Base-by-base conservation (phyloP, 1,284 basidiomycete species). In the Pulveroboletus sp. region DNA sequence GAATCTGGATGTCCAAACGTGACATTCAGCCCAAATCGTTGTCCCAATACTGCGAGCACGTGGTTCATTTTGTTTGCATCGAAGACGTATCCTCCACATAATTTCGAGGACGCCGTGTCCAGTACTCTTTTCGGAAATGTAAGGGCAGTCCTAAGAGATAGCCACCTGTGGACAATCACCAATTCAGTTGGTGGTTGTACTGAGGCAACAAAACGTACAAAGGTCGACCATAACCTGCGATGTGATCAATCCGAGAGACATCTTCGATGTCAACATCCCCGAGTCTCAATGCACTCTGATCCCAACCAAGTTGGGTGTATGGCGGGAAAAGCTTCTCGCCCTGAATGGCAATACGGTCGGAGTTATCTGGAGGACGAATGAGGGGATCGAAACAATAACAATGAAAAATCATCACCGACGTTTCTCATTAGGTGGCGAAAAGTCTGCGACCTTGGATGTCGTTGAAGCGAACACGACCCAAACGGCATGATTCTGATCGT, bases 391-490 rank as follows among this genome's bases (percentile, higher is more conserved):
- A 28, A 22, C 4, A 6, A 36, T n/a, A 4, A n/a, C n/a, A n/a
- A n/a, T n/a, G n/a, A n/a, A 5, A 29, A 36, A 39, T 11, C 1
- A 17, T 40, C 5, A 49, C 49, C 8, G 0, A 62, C 59, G 4
- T 26, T 24, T 61, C 8, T 55, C 25, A 26, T 52, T 49, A 5
- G 52, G 62, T 0, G 45, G 59, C 0, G 46, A 54, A 29, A 62
- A 59, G 28, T 64, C 43, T 0, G 49, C 26, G 9, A 65, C 48
- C 17, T 46, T 55, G 20, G 62, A 53, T 12, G 56, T 60, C 1
- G 62, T 62, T 1, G 55, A 63, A 1, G 60, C 52, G 17, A 65
- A 65, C 14, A 51, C 55, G 0, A 62, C 52, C 63, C 62, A 62
- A 2, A 62, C 26, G 0, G 52, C 44, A 38, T 62, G 36, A 8